A percentile compares a stretch with the other conserved stretches of the same genome.
phyloP scores from a whole-genome alignment of 1,284 basidiomycete genomes.

The Cryptococcus sp. region DNA sequence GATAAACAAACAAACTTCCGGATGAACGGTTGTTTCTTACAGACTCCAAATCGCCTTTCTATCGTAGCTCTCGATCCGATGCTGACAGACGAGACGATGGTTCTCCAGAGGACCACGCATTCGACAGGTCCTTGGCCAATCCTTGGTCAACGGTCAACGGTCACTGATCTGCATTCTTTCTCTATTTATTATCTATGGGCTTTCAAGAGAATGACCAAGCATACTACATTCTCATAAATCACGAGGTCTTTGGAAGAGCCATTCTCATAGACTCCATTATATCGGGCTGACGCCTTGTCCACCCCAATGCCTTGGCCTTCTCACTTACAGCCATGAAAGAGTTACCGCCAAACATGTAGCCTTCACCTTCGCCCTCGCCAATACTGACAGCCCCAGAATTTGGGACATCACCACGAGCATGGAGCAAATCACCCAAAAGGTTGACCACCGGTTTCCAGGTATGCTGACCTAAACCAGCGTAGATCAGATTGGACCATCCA shows the following conservation, averaged over 20 bases:
- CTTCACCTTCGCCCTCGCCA: slow-evolving; percentile 10
- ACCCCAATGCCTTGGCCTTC: slow-evolving; percentile 15
- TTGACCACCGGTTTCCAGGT: slow-evolving; percentile 15
- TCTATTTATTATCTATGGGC: too few species aligned
- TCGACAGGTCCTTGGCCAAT: too few species aligned
- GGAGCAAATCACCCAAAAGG: slow-evolving; percentile 10
- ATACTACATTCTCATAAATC: too few species aligned
- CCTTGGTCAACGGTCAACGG: too few species aligned
- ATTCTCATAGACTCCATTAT: neutral
- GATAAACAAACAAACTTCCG: too few species aligned
- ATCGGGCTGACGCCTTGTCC: slow-evolving; percentile 1
- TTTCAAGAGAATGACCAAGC: too few species aligned
- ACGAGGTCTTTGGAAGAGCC: neutral
- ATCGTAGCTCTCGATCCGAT: too few species aligned
- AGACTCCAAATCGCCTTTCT: too few species aligned
- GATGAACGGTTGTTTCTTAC: too few species aligned
- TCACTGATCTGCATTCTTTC: too few species aligned
- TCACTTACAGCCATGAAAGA: slow-evolving; percentile 17
- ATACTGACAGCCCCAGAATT: slow-evolving; percentile 10
- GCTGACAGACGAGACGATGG: too few species aligned
- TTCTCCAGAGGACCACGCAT: too few species aligned
- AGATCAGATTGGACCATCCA: slow-evolving; percentile 21
- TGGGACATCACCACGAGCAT: slow-evolving; percentile 12
- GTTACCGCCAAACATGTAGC: slow-evolving; percentile 20
- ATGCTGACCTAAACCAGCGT: slow-evolving; percentile 9